Evolutionary conservation across 2,329 filamentous ascomycete species (phyloP), one percentile per base, ranked within the genome.

Genomic region (Fulvia fulva): DNA sequence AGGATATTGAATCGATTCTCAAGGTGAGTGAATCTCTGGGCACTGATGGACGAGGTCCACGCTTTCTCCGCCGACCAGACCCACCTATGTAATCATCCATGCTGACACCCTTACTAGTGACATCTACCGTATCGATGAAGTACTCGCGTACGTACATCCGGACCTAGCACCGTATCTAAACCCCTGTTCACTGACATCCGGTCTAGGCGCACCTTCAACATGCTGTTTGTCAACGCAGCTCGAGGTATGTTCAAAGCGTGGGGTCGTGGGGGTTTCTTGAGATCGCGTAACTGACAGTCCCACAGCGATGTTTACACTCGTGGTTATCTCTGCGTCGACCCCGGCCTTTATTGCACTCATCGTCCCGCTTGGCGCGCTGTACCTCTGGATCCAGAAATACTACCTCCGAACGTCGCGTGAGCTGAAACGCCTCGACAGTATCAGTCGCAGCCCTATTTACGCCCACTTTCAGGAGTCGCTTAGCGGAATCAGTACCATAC

Each of bases 391-490:
- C 68, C 94, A 99, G 75, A 87, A 92, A 68, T 99, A 99, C 80
- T 99, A 99, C 74, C 84, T 99, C 51, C 85, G 92, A 62, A 97
- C 94, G 14, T 99, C 94, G 59, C 89, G 95, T 63, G 95, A 99
- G 77, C 82, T 99, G 64, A 99, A 99, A 80, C 85, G 94, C 64
- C 81, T 99, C 59, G 94, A 99, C 76, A 97, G 92, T 72, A 88
- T 97, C 66, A 96, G 89, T 73, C 87, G 91, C 68, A 97, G 92
- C 73, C 95, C 95, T 25, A 96, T 99, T 68, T 99, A 92, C 74
- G 94, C 94, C 6, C 95, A 99, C 75, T 99, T 99, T 78, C 94
- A 99, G 73, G 95, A 99, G 76, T 95, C 91, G 1, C 83, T 99
- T 9, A 93, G 91, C 61, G 94, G 94, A 45, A 88, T 97, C 71